These are phyloP conservation scores for Annulohypoxylon moriforme DNA, from an alignment of 495 filamentous ascomycete species.

Conservation along the genomic window DNA sequence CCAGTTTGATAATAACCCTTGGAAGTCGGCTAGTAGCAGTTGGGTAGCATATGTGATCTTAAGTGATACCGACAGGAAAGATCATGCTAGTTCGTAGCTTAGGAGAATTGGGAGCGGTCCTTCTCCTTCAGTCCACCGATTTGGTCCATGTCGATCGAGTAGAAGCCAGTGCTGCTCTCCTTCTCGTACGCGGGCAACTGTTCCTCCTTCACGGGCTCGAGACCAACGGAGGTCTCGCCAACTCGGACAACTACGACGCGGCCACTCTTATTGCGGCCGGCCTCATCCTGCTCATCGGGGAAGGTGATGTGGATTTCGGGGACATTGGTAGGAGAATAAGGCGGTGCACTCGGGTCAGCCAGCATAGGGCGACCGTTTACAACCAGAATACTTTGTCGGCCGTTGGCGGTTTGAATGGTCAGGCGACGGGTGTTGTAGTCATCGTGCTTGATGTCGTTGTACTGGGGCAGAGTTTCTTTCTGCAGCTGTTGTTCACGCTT, in stretches of 20 bases:
- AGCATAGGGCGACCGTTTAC: conserved; percentile 78
- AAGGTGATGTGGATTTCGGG: conserved; percentile 99
- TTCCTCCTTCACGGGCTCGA: conserved; percentile 87
- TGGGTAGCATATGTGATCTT: conserved; percentile 25
- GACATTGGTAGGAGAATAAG: conserved; percentile 78
- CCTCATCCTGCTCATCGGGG: conserved; percentile 92
- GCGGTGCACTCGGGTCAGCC: conserved; percentile 76
- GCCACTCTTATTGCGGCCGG: conserved; percentile 84
- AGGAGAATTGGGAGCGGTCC: conserved; percentile 59
- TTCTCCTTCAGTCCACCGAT: conserved; percentile 97
- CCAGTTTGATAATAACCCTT: conserved; percentile 15
- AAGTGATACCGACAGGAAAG: conserved; percentile 3
- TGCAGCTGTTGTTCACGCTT: conserved; percentile 60
- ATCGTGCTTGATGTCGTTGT: conserved; percentile 63
- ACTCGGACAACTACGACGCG: conserved; percentile 92
- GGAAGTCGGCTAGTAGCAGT: conserved; percentile 21
- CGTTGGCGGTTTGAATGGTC: conserved; percentile 68
- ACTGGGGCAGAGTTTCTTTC: conserved; percentile 67
- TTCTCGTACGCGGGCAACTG: conserved; percentile 88
- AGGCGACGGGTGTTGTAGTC: conserved; percentile 59
- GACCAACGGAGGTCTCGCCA: conserved; percentile 84
- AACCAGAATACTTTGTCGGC: conserved; percentile 77
- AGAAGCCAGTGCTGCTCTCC: conserved; percentile 78
- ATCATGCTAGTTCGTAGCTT: conserved; percentile 19
- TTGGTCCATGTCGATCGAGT: conserved; percentile 91